phyloP scores from a whole-genome alignment of 495 filamentous ascomycete genomes.

The Xylaria palmicola region DNA sequence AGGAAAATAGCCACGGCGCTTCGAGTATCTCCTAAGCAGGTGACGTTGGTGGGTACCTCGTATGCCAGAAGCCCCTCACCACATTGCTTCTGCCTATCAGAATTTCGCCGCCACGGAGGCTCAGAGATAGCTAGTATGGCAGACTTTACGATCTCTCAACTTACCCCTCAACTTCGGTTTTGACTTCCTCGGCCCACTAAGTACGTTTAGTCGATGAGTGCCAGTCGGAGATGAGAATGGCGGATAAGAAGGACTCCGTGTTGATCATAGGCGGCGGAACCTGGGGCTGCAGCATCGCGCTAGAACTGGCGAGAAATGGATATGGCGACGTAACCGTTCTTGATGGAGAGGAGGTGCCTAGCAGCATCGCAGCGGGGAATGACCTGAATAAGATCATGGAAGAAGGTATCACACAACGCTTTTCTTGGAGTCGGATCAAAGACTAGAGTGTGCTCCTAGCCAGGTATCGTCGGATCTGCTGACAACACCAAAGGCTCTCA shows the following conservation, averaged over 20 bases:
- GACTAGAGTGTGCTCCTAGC: not conserved
- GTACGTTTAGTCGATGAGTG: not conserved
- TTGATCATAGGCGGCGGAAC: slow-evolving; percentile 48
- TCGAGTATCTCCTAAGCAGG: no score
- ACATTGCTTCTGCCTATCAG: not conserved
- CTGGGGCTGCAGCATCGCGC: slow-evolving; percentile 54
- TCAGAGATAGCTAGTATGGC: not conserved
- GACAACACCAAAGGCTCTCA: slow-evolving; percentile 12
- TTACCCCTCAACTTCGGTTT: not conserved
- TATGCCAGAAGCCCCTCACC: no score
- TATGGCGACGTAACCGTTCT: slow-evolving; percentile 48
- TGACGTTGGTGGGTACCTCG: no score
- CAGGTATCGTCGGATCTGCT: slow-evolving; percentile 9
- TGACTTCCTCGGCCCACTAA: not conserved
- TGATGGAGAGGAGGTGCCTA: slow-evolving; percentile 46
- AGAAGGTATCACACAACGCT: no score
- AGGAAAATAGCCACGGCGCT: no score
- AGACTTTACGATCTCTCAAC: not conserved
- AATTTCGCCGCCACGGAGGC: not conserved
- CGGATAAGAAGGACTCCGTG: slow-evolving; percentile 4
- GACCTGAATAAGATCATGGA: slow-evolving; percentile 60
- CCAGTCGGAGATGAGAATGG: not conserved
- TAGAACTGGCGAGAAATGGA: slow-evolving; percentile 50
- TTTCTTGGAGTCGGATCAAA: no score
- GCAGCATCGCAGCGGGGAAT: slow-evolving; percentile 51